Conservation (phyloP, 1,139 yeast species). For the Pichia kudriavzevii region DNA sequence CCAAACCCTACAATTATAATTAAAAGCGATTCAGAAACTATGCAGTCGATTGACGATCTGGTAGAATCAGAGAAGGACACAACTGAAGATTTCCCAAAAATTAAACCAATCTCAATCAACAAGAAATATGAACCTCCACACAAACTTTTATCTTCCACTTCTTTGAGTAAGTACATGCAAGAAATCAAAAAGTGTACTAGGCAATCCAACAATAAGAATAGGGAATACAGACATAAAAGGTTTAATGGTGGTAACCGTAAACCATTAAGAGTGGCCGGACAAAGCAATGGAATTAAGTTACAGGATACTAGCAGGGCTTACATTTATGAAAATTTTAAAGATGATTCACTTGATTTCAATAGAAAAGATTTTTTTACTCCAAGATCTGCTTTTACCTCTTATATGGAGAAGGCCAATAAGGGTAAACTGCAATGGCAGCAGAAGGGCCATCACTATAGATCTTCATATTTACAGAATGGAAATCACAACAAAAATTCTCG, state of each 20-base stretch:
- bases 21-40: neutral
- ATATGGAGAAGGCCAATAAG: slow-evolving; percentile 62
- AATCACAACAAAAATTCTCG: slow-evolving; percentile 5
- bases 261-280: slow-evolving; percentile 36
- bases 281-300: slow-evolving; percentile 21
- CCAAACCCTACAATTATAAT: neutral
- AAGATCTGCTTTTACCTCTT: slow-evolving; percentile 61
- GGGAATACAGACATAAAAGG: slow-evolving; percentile 10
- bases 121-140: slow-evolving; percentile 17
- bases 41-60: neutral
- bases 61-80: neutral
- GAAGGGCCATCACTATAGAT: slow-evolving; percentile 24
- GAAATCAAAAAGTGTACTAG: slow-evolving; percentile 2
- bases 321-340: slow-evolving; percentile 8
- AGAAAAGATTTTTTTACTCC: slow-evolving; percentile 75
- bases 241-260: slow-evolving; percentile 26
- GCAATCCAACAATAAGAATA: neutral
- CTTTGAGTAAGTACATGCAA: slow-evolving; percentile 3
- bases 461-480: too few species aligned
- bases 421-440: slow-evolving; percentile 22
- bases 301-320: slow-evolving; percentile 19
- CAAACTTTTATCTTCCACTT: slow-evolving; percentile 6
- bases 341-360: slow-evolving; percentile 32
- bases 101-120: slow-evolving; percentile 12
- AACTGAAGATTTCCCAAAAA: slow-evolving; percentile 1